Evolutionary conservation across 495 filamentous ascomycete species (phyloP).

Genomic region (Daldinia bambusicola): DNA sequence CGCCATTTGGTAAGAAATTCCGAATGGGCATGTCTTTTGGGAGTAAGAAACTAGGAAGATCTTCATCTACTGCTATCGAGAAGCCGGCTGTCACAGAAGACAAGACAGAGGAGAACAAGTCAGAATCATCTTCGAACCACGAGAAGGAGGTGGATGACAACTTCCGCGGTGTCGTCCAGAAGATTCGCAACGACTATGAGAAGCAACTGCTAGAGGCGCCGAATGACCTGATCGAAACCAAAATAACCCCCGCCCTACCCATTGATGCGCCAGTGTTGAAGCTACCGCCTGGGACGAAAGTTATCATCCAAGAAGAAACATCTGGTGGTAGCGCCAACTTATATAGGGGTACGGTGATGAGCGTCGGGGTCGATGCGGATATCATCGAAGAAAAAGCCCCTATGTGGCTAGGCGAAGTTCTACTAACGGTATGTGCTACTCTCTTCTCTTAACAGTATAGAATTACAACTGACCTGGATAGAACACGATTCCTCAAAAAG

Average conservation of each 20-base stretch:
- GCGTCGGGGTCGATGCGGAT: conserved; percentile 80
- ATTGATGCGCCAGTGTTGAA: conserved; percentile 88
- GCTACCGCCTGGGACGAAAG: conserved; percentile 79
- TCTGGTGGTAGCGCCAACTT: conserved; percentile 92
- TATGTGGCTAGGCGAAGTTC: conserved; percentile 90
- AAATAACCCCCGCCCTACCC: conserved; percentile 78
- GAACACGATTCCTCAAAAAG: conserved; percentile 87
- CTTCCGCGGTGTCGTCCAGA: conserved; percentile 81
- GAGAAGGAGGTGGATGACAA: conserved; percentile 87
- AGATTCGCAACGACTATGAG: conserved; percentile 78
- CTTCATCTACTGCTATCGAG: conserved; percentile 73
- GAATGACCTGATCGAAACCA: conserved; percentile 65
- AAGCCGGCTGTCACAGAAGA: conserved; percentile 83
- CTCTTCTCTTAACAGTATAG: neutral
- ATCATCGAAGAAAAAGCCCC: conserved; percentile 85
- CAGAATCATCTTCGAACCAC: conserved; percentile 75
- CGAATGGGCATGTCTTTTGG: conserved; percentile 83
- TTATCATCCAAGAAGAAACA: conserved; percentile 95
- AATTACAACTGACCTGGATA: conserved; percentile 50
- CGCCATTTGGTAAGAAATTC: conserved; percentile 87
- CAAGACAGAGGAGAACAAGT: conserved; percentile 65
- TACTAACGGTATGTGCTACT: conserved; percentile 69
- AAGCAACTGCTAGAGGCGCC: conserved; percentile 70
- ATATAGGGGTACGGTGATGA: conserved; percentile 86
- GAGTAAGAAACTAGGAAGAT: conserved; percentile 81